These are phyloP conservation scores for Rhexocercosporidium sp. DNA, from an alignment of 2,329 filamentous ascomycete genomes.

Conservation along the genomic window DNA sequence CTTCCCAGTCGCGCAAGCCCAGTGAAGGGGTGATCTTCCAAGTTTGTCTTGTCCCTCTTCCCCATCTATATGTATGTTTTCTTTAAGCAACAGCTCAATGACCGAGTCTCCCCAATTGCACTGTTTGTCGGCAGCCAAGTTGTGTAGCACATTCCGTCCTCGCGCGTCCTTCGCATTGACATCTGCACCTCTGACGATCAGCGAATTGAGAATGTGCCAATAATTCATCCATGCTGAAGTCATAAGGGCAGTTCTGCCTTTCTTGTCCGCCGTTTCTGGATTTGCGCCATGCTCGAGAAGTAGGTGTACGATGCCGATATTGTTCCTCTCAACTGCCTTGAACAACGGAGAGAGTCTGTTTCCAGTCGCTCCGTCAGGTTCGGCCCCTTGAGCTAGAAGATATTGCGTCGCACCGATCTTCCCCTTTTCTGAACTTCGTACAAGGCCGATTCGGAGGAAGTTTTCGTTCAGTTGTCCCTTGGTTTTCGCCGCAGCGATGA, in stretches of 20 bases:
- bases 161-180: conserved; percentile 33
- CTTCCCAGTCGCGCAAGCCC: conserved; percentile 38
- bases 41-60: conserved; percentile 31
- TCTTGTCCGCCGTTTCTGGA: conserved; percentile 34
- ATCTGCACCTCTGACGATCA: conserved; percentile 35
- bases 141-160: conserved; percentile 36
- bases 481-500: conserved; percentile 29
- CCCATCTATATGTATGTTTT: conserved; percentile 33
- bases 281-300: conserved; percentile 35
- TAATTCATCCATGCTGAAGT: conserved; percentile 38
- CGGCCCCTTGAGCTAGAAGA: conserved; percentile 32
- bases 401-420: conserved; percentile 33
- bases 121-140: conserved; percentile 36
- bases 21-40: conserved; percentile 33
- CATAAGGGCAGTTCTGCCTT: conserved; percentile 36
- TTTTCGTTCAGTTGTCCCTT: conserved; percentile 33
- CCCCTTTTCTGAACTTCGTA: conserved; percentile 36
- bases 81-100: conserved; percentile 32
- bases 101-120: conserved; percentile 36
- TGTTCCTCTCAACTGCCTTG: conserved; percentile 34
- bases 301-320: conserved; percentile 33
- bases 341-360: conserved; percentile 34
- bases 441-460: conserved; percentile 34
- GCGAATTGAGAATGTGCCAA: conserved; percentile 32
- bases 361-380: conserved; percentile 30